These are phyloP conservation scores for Pilaira anomala DNA, from an alignment of 192 early-diverging fungal genomes.

Conservation along the genomic window DNA sequence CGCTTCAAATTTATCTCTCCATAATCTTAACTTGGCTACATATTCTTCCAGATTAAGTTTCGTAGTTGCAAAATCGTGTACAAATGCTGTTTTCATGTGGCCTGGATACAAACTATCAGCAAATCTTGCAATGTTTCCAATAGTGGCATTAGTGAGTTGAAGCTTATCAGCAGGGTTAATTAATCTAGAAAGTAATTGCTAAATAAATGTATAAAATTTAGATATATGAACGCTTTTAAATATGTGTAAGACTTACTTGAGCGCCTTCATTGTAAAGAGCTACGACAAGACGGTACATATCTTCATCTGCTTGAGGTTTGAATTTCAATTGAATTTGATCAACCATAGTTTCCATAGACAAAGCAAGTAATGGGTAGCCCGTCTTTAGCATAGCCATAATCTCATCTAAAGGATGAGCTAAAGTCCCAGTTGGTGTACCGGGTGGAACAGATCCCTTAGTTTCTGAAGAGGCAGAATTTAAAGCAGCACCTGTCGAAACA, in stretches of 20 bases:
- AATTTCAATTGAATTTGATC: slow-evolving; percentile 94
- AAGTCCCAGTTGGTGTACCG: slow-evolving; percentile 27
- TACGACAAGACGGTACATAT: slow-evolving; percentile 94
- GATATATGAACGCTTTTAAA: not conserved
- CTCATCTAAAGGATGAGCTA: slow-evolving; percentile 83
- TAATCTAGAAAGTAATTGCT: slow-evolving; percentile 67
- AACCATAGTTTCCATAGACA: slow-evolving; percentile 98
- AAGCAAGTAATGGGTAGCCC: slow-evolving; percentile 84
- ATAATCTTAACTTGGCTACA: slow-evolving; percentile 82
- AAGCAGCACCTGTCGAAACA: not conserved
- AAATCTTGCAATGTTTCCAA: slow-evolving; percentile 81
- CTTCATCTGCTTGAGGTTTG: slow-evolving; percentile 94
- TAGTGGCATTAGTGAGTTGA: slow-evolving; percentile 62
- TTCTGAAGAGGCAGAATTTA: not conserved
- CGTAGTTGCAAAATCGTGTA: slow-evolving; percentile 87
- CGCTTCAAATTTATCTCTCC: slow-evolving; percentile 91
- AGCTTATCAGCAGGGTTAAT: slow-evolving; percentile 60
- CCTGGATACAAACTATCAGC: slow-evolving; percentile 83
- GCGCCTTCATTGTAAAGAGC: slow-evolving; percentile 89
- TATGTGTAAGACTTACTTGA: slow-evolving; percentile 50
- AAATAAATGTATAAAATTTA: slow-evolving; percentile 14
- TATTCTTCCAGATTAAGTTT: slow-evolving; percentile 84
- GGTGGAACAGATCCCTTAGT: slow-evolving; percentile 14
- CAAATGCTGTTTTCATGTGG: slow-evolving; percentile 77
- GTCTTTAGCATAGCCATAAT: slow-evolving; percentile 95